A percentile compares a stretch with the other conserved stretches of the same genome.
Conservation (phyloP, 495 filamentous ascomycete genomes). For the Aspergillus ellipticus region DNA sequence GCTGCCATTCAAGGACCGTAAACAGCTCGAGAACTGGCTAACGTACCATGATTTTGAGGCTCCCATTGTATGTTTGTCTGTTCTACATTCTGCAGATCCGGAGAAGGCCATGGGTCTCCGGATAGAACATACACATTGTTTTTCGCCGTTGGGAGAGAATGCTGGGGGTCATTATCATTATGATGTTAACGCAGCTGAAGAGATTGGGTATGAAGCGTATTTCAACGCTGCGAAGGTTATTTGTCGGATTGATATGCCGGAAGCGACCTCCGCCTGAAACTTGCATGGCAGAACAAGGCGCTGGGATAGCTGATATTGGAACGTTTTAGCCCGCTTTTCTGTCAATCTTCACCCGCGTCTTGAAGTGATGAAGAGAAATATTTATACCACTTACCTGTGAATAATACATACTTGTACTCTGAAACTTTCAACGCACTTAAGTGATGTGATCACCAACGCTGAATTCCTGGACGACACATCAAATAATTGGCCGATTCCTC, state of each 20-base stretch:
- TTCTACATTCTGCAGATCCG: slow-evolving; percentile 37
- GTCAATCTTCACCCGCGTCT: no score
- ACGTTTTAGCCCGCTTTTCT: no score
- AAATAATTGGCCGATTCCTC: no score
- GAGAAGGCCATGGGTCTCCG: slow-evolving; percentile 26
- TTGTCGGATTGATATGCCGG: slow-evolving; percentile 34
- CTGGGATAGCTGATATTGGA: no score
- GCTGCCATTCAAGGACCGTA: slow-evolving; percentile 25
- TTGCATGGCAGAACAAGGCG: no score
- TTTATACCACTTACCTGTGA: no score
- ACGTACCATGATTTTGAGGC: slow-evolving; percentile 32
- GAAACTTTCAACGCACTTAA: no score
- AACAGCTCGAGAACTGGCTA: slow-evolving; percentile 29
- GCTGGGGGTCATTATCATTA: slow-evolving; percentile 41
- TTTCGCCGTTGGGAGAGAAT: slow-evolving; percentile 21
- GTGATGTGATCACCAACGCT: no score
- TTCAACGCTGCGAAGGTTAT: slow-evolving; percentile 31
- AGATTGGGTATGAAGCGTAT: slow-evolving; percentile 42
- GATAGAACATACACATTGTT: slow-evolving; percentile 45
- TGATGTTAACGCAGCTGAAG: slow-evolving; percentile 25
- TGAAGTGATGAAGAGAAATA: no score
- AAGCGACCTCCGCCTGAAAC: no score
- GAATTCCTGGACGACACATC: no score
- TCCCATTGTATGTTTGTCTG: slow-evolving; percentile 34
- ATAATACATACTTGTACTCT: no score